A percentile compares a stretch with the other conserved stretches of the same genome.
Evolutionary conservation across 2,329 filamentous ascomycete species (phyloP).

Genomic region (Diaporthe sp.): DNA sequence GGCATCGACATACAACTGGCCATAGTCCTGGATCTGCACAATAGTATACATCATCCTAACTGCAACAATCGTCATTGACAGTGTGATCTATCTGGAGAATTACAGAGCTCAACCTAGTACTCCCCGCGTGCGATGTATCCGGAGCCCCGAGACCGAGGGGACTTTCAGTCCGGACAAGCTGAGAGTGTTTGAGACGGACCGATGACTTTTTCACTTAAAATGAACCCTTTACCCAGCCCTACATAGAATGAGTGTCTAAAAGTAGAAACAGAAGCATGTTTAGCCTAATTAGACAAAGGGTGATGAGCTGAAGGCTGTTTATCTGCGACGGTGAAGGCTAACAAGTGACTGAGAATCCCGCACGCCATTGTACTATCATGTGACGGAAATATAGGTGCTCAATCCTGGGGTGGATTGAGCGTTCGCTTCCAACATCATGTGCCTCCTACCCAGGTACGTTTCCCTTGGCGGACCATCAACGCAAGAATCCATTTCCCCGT

Average conservation of each 20-base stretch:
- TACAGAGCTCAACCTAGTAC: background rate
- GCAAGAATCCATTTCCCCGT: no score
- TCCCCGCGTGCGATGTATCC: background rate
- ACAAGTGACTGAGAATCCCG: background rate
- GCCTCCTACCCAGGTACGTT: no score
- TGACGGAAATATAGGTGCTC: background rate
- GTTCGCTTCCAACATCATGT: no score
- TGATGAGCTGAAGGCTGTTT: background rate
- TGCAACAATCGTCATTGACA: constrained; percentile 12
- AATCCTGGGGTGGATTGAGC: no score
- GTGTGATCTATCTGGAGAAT: background rate
- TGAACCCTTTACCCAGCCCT: background rate
- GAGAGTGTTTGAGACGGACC: background rate
- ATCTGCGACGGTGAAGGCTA: background rate
- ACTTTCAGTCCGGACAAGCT: no score
- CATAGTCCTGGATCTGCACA: background rate
- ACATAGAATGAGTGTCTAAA: background rate
- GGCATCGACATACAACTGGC: background rate
- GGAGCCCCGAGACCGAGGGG: background rate
- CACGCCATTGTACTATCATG: no score
- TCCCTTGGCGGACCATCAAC: no score
- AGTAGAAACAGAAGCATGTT: background rate
- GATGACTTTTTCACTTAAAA: background rate
- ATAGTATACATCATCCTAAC: background rate
- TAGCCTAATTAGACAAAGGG: background rate